Evolutionary conservation across 129 eudicot species (phyloP), one percentile per base, ranked within the genome.

Genomic region (Flaveria brownii): DNA sequence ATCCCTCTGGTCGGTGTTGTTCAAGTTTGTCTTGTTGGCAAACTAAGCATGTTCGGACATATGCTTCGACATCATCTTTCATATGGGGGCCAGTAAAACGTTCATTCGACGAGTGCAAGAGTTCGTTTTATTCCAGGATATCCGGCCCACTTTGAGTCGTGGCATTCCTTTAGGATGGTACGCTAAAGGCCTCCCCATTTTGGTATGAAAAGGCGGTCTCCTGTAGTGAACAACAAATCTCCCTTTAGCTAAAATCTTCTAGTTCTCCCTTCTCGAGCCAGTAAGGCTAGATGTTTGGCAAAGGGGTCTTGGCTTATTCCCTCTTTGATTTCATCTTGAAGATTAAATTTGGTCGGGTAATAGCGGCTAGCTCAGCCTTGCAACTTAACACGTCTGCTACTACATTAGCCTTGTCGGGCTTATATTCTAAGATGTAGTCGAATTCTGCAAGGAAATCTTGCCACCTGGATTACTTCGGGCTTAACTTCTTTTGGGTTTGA

Each of bases 21-120:
- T 81, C 57, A 13, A 60, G 18, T 26, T 75, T 68, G 9, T 77
- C 75, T 63, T 77, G 78, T 71, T 82, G 78, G 75, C 74, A 70
- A 51, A 71, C 74, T 3, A 82, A 46, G n/a, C 78, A 82, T 2
- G 62, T 82, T 4, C 5, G 17, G 2, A 70, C 78, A 8, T 55
- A 72, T 0, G 51, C 49, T 6, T 54, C 66, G 0, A 54, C 18
- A 17, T 54, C 66, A 16, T 72, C 20, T 2, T 1, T 17, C 16
- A 47, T 13, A 0, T 15, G 52, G 52, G 1, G 52, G 52, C 52
- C 52, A 47, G 4, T 47, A 47, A 47, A 47, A 47, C 2, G 52
- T 47, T 2, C 52, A n/a, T 11, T 47, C 16, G 5, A 47, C 2
- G 11, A 47, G 1, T 43, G 0, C 47, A 1, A 43, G 47, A 6